Evolutionary conservation across 2,329 filamentous ascomycete genomes (phyloP), one percentile per base, ranked within the genome.

Genomic region (Pezicula rhizophila): DNA sequence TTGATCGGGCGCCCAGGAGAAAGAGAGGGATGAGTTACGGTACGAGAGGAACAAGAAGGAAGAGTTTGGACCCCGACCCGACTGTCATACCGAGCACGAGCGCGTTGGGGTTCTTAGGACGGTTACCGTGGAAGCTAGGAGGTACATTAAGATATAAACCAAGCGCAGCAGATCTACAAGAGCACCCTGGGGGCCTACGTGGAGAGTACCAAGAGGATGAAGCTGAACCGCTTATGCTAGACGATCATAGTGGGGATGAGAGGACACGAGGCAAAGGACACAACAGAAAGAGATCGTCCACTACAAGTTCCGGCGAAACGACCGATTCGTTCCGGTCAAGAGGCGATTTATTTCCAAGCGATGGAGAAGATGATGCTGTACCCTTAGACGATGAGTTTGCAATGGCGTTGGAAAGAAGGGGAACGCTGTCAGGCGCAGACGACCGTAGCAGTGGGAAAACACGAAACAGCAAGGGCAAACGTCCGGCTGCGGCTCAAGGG

Each of bases 351-450:
- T 93, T 96, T 57, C 89, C 89, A 0, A 96, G 90, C 60, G 90
- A 95, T 53, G 80, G 78, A 42, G 81, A 85, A 60, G 91, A 95
- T 65, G 92, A 97, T 67, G 92, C 92, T 1, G 81, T 96, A n/a
- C 88, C 90, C 11, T 70, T 97, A 15, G 89, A 92, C 59, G 92
- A 96, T 63, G 91, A 96, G 62, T 95, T 97, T 59, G 88, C 90
- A 2, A 84, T 95, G 64, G 82, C 84, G 3, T 74, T 96, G 52
- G 84, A 90, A 52, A 80, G 86, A 46, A 81, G 85, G 56, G 78
- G 77, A n/a, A 80, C 77, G 1, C 70, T 70, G 3, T 64, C 72
- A 26, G 71, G 70, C 38, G 71, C 72, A 14, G 89, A 93, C 49
- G 86, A 89, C 60, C 77, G 79, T 41, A 84, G 84, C 57, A 90